Percentiles rank a stretch among this genome's conserved stretches.
phyloP scores from a whole-genome alignment of 306 rosid genomes.

The Malus fusca region DNA sequence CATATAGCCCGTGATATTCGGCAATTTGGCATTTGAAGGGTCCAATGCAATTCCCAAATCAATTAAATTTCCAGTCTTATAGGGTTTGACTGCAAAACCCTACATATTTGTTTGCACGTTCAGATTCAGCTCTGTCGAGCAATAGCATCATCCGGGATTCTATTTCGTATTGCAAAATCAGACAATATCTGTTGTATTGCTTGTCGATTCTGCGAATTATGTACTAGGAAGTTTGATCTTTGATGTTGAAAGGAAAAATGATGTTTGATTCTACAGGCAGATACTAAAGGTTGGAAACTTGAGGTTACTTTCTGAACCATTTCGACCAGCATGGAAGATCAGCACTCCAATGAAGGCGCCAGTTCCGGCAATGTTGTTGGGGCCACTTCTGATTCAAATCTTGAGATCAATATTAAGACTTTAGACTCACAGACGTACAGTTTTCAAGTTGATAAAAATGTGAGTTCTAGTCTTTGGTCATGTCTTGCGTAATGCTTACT shows the following conservation, averaged over 20 bases:
- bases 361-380: constrained; percentile 38
- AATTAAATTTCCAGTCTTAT: neutral
- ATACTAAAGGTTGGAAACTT: neutral
- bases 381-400: constrained; percentile 52
- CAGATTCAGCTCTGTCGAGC: neutral
- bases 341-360: constrained; percentile 54
- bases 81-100: constrained; percentile 12
- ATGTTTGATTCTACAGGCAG: neutral
- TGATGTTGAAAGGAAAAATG: neutral
- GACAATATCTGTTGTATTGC: neutral
- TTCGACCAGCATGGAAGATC: constrained; percentile 58
- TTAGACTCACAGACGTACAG: constrained; percentile 65
- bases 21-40: neutral
- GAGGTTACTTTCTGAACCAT: neutral
- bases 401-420: constrained; percentile 87
- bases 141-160: neutral
- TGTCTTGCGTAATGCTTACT: neutral
- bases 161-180: neutral
- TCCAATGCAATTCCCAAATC: neutral
- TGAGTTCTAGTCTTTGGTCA: constrained; percentile 19
- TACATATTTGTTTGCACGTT: neutral
- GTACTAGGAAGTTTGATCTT: neutral
- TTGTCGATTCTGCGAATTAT: neutral
- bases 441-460: constrained; percentile 77
- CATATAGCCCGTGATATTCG: neutral